These are phyloP conservation scores for Guillardia theta DNA, from an alignment of 78 protist species.

Conservation along the genomic window DNA sequence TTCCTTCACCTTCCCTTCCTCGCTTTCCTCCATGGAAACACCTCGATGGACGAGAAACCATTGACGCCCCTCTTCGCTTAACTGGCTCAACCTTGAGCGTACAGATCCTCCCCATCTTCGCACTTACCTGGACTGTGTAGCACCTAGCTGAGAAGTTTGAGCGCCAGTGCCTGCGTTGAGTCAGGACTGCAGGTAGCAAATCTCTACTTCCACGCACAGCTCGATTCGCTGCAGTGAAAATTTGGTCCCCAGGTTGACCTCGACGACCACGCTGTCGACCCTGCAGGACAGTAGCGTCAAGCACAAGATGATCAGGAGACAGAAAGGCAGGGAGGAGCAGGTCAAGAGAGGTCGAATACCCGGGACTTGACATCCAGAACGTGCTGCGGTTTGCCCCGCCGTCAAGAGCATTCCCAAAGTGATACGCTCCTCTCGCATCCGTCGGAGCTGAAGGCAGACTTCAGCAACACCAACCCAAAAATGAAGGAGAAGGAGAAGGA, in stretches of 20 bases:
- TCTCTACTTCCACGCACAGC: too few relatives aligned
- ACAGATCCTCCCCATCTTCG: neutral
- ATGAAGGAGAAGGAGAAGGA: neutral
- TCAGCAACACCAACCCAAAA: neutral
- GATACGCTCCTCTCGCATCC: neutral
- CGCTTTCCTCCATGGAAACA: neutral
- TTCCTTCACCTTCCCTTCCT: neutral
- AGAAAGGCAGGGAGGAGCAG: neutral
- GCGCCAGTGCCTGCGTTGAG: neutral
- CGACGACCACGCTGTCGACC: neutral
- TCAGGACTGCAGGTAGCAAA: neutral
- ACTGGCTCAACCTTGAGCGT: too few relatives aligned
- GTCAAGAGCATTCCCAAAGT: neutral
- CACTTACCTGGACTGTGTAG: neutral
- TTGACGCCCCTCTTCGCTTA: neutral
- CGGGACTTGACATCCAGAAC: neutral
- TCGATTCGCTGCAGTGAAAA: neutral
- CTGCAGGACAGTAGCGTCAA: neutral
- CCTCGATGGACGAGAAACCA: conserved; percentile 18
- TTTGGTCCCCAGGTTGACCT: neutral
- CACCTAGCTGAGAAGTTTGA: neutral
- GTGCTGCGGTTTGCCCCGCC: neutral
- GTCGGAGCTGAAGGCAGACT: neutral
- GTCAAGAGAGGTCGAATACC: neutral
- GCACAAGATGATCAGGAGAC: neutral